These are phyloP conservation scores for Kockovaella imperatae DNA, from an alignment of 768 basidiomycete species.

Conservation along the genomic window DNA sequence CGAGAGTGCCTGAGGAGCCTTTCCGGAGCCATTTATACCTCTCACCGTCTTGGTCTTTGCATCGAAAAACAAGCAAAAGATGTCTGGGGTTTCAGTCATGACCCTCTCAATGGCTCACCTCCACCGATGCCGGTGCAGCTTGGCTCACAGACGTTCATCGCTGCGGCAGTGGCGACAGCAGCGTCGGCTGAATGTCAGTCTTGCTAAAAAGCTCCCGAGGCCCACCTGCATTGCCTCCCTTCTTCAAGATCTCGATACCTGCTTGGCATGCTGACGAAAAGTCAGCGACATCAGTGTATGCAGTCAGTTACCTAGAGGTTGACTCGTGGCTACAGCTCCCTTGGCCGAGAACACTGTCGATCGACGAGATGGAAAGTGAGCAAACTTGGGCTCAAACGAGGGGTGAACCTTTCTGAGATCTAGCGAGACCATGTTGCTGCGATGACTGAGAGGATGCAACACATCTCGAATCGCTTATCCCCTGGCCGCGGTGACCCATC, in stretches of 20 bases:
- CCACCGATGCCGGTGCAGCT: conserved; percentile 66
- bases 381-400: conserved; percentile 55
- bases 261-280: conserved; percentile 66
- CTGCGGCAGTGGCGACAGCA: conserved; percentile 86
- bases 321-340: conserved; percentile 78
- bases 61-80: conserved; percentile 85
- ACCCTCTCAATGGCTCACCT: conserved; percentile 28
- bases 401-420: conserved; percentile 61
- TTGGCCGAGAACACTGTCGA: conserved; percentile 80
- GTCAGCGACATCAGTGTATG: conserved; percentile 6
- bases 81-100: conserved; percentile 16
- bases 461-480: no score
- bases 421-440: conserved; percentile 43
- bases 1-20: conserved; percentile 68
- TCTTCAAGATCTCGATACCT: conserved; percentile 80
- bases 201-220: conserved; percentile 5
- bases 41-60: conserved; percentile 72
- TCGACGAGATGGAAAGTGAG: conserved; percentile 71
- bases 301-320: conserved; percentile 51
- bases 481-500: no score
- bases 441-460: no score
- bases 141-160: conserved; percentile 72
- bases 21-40: conserved; percentile 87
- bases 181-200: conserved; percentile 63
- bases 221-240: conserved; percentile 91